A percentile compares a stretch with the other conserved stretches of the same genome.
These are phyloP conservation scores for Neodidymelliopsis sp. DNA, from an alignment of 2,329 filamentous ascomycete genomes.

Conservation along the genomic window DNA sequence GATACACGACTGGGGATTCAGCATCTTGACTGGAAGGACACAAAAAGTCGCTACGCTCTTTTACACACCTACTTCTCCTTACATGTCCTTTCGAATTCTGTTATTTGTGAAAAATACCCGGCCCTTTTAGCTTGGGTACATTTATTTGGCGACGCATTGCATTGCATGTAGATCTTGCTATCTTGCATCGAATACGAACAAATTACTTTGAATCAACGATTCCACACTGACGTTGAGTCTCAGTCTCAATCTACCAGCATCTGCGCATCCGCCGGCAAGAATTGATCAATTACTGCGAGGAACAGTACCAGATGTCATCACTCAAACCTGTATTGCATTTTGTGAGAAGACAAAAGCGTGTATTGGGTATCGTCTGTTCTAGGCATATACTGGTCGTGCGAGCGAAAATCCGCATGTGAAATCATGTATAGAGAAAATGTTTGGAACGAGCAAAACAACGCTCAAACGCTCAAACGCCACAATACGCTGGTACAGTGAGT, in stretches of 20 bases:
- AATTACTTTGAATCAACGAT: neutral
- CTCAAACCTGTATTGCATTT: neutral
- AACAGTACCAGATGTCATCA: too few species aligned
- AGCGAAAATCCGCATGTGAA: neutral
- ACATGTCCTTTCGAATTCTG: neutral
- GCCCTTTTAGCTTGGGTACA: conserved; percentile 4
- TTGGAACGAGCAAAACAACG: neutral
- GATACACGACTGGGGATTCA: neutral
- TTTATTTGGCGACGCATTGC: neutral
- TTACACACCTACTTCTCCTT: conserved; percentile 2
- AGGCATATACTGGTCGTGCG: conserved; percentile 8
- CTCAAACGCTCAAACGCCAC: neutral
- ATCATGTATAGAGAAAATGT: too few species aligned
- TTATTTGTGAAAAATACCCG: conserved; percentile 19
- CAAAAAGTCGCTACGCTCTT: conserved; percentile 16
- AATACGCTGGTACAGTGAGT: neutral
- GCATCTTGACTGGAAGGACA: conserved; percentile 1
- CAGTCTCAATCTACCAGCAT: neutral
- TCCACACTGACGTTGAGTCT: neutral
- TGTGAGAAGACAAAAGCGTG: neutral
- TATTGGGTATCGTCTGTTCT: conserved; percentile 25
- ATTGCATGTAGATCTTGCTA: conserved; percentile 2
- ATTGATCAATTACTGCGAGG: too few species aligned
- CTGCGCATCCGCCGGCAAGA: too few species aligned
- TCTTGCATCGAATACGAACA: conserved; percentile 6